A percentile compares a stretch with the other conserved stretches of the same genome.
phyloP scores from a whole-genome alignment of 2,329 filamentous ascomycete genomes.

The Pyricularia sp. region DNA sequence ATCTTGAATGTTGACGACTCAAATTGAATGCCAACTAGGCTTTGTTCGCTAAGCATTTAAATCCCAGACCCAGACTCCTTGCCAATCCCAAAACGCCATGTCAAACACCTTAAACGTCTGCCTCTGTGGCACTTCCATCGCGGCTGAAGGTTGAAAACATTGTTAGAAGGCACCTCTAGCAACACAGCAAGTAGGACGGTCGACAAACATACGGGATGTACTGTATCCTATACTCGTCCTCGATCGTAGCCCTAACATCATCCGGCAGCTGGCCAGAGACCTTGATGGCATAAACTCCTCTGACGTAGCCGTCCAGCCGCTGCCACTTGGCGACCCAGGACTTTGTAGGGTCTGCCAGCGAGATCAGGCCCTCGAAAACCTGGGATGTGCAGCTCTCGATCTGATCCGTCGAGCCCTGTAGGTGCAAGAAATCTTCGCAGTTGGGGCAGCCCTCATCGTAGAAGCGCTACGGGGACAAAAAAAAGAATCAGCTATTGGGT shows the following conservation, averaged over 20 bases:
- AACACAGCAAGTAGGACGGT: neutral
- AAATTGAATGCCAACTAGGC: neutral
- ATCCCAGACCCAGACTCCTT: neutral
- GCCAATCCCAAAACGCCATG: neutral
- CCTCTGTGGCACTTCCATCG: conserved; percentile 42
- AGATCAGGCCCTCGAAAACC: conserved; percentile 87
- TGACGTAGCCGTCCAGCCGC: conserved; percentile 74
- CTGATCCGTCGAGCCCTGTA: conserved; percentile 63
- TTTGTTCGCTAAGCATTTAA: neutral
- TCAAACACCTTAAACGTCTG: conserved; percentile 15
- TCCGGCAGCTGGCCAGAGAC: conserved; percentile 70
- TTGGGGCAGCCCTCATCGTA: conserved; percentile 82
- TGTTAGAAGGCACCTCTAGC: neutral
- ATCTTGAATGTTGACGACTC: neutral
- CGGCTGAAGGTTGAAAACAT: conserved; percentile 24
- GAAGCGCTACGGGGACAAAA: conserved; percentile 51
- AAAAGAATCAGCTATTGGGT: neutral
- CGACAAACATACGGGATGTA: conserved; percentile 52
- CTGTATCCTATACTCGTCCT: conserved; percentile 49
- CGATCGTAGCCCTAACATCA: conserved; percentile 45
- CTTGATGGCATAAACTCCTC: conserved; percentile 87
- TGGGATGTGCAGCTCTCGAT: conserved; percentile 90
- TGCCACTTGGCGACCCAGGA: conserved; percentile 98
- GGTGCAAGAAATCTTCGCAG: conserved; percentile 84
- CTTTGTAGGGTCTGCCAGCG: conserved; percentile 64